These are phyloP conservation scores for Magnaporthales sp. DNA, from an alignment of 2,329 filamentous ascomycete genomes.

Conservation along the genomic window DNA sequence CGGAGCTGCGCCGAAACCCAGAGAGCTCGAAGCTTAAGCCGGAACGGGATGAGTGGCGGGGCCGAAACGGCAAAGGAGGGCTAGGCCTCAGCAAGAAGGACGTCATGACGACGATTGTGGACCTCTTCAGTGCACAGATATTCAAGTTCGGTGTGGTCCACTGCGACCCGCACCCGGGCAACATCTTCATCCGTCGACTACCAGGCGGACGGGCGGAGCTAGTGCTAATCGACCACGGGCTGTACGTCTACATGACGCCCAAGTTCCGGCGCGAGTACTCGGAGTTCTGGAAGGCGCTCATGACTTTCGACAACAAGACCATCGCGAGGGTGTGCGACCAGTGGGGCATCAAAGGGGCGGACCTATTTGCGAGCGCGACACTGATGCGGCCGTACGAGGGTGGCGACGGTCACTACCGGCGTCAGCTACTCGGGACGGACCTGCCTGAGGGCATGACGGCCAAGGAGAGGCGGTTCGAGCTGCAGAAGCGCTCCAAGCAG, in stretches of 20 bases:
- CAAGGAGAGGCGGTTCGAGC: conserved; percentile 75
- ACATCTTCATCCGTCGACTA: conserved; percentile 87
- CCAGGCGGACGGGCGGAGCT: conserved; percentile 79
- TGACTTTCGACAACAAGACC: conserved; percentile 85
- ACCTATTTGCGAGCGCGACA: conserved; percentile 86
- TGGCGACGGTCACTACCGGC: conserved; percentile 59
- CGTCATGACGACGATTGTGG: conserved; percentile 94
- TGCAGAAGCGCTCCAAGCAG: conserved; percentile 79
- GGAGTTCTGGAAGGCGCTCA: conserved; percentile 84
- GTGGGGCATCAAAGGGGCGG: conserved; percentile 85
- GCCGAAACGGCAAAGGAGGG: conserved; percentile 63
- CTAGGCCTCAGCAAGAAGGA: conserved; percentile 75
- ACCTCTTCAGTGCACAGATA: conserved; percentile 95
- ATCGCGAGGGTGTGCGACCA: conserved; percentile 61
- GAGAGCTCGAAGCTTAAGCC: conserved; percentile 57
- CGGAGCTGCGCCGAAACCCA: conserved; percentile 40
- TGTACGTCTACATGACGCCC: conserved; percentile 86
- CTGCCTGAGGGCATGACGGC: conserved; percentile 46
- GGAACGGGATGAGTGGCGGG: conserved; percentile 69
- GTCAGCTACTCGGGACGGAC: conserved; percentile 53
- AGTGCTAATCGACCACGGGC: conserved; percentile 92
- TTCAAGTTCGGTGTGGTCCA: conserved; percentile 95
- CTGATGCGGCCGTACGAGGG: conserved; percentile 87
- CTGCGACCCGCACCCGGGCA: conserved; percentile 94
- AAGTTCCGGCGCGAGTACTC: conserved; percentile 80